Percentiles rank a stretch among this genome's conserved stretches.
These are phyloP conservation scores for Pestalotiopsis sp. DNA, from an alignment of 2,329 filamentous ascomycete genomes.

Conservation along the genomic window DNA sequence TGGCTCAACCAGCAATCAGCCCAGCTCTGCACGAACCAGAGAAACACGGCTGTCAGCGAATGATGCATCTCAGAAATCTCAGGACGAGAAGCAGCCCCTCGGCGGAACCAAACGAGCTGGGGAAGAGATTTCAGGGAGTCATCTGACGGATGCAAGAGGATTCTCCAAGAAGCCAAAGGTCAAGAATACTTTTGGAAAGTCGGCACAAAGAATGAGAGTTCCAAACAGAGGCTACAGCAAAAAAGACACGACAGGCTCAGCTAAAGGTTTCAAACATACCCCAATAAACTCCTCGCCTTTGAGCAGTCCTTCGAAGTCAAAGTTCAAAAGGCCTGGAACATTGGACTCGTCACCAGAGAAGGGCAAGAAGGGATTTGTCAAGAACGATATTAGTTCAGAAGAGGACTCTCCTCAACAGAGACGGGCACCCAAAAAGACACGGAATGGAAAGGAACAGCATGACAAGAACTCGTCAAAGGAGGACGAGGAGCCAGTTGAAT, in stretches of 20 bases:
- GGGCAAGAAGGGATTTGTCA: background rate
- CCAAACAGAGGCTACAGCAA: background rate
- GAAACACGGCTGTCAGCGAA: background rate
- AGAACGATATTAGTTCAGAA: background rate
- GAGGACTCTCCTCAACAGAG: background rate
- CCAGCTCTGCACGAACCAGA: background rate
- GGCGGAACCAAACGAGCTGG: background rate
- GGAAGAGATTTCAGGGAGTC: background rate
- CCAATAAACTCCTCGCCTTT: background rate
- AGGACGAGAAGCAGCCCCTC: background rate
- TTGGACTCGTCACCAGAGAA: background rate
- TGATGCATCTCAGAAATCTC: background rate
- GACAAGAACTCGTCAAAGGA: constrained; percentile 10
- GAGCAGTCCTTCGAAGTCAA: background rate
- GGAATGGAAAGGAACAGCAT: background rate
- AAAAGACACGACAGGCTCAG: background rate
- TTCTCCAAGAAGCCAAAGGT: background rate
- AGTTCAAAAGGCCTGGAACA: background rate
- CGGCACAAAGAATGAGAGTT: constrained; percentile 14
- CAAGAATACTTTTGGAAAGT: constrained; percentile 13
- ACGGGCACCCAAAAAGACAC: background rate
- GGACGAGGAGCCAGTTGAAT: constrained; percentile 13
- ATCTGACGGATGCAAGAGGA: background rate
- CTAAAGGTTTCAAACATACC: background rate
- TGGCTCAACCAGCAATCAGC: background rate